Evolutionary conservation across 2,329 filamentous ascomycete species (phyloP), one percentile per base, ranked within the genome.

Genomic region (Leptosphaerulina australis): DNA sequence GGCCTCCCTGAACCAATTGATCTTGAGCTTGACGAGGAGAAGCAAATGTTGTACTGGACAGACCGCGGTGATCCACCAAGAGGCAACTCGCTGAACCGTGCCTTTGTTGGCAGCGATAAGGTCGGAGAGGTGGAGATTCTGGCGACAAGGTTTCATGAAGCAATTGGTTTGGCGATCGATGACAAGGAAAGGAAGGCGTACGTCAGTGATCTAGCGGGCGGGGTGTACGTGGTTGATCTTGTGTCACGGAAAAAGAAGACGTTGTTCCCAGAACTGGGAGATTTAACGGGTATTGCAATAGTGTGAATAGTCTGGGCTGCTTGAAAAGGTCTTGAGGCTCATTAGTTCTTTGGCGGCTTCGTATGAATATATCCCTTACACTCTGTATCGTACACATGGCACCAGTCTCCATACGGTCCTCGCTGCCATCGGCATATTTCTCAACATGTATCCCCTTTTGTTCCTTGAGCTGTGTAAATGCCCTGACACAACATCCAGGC

Each of bases 1-100:
- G 14, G 50, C 2, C 35, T 66, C 0, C 56, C 62, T 0, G 60
- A 66, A 36, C 79, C 81, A 0, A 81, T 86, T 51, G 82, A 86
- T 57, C 66, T 86, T 0, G 81, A 83, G 28, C 60, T 85, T 1
- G 81, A 85, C 12, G 73, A 75, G 11, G 67, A 73, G 0, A 61
- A 61, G 2, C 62, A 74, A 24, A 71, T 64, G 2, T 68, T 86
- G 25, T 85, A 82, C 66, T 86, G 83, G 83, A 84, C 83, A 0
- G 83, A 86, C 55, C 73, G 83, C 0, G 84, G 83, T 3, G 83
- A 86, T 54, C 66, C 79, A 1, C 83, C 83, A 0, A 59, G 67
- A 4, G 83, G 83, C 0, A 84, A 83, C 60, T 77, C 76, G 9
- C 53, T 86, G 51, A 83, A 84, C 60, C 64, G 73, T 8, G 71